Percentiles rank a stretch among this genome's conserved stretches.
These are phyloP conservation scores for Periconia sp. DNA, from an alignment of 2,329 filamentous ascomycete genomes.

Conservation along the genomic window DNA sequence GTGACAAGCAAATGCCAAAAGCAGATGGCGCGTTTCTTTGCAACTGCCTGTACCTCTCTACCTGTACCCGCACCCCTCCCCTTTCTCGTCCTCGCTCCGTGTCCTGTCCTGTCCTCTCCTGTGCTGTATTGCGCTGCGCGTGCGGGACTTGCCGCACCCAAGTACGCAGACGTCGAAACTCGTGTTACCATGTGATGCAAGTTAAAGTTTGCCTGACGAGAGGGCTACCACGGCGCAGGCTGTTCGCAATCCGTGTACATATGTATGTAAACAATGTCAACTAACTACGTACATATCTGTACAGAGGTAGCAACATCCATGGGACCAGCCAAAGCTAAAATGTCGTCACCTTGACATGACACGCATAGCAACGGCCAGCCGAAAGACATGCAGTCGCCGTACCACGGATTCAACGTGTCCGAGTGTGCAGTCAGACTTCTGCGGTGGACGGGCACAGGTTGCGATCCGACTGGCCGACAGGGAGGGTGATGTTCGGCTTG, in stretches of 20 bases:
- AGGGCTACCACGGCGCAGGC: not conserved
- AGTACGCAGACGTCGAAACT: not conserved
- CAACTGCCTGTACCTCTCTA: too few relatives aligned
- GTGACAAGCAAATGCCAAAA: not conserved
- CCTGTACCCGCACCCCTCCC: slow-evolving; percentile 1
- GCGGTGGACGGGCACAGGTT: too few relatives aligned
- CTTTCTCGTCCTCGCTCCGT: not conserved
- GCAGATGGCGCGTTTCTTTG: not conserved
- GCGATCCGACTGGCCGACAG: too few relatives aligned
- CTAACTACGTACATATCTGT: not conserved
- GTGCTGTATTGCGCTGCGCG: not conserved
- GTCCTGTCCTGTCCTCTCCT: too few relatives aligned
- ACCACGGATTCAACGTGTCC: slow-evolving; percentile 2
- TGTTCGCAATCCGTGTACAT: not conserved
- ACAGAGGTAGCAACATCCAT: too few relatives aligned
- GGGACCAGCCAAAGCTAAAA: too few relatives aligned
- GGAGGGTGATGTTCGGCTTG: too few relatives aligned
- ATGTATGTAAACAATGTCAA: not conserved
- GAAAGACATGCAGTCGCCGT: slow-evolving; percentile 3
- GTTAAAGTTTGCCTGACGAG: not conserved
- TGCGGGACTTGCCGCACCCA: not conserved
- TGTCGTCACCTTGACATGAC: not conserved
- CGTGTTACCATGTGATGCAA: slow-evolving; percentile 24
- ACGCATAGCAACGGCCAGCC: not conserved
- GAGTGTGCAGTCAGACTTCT: too few relatives aligned